Conservation (phyloP, 345 rosid genomes). For the Syzygium aqueum region DNA sequence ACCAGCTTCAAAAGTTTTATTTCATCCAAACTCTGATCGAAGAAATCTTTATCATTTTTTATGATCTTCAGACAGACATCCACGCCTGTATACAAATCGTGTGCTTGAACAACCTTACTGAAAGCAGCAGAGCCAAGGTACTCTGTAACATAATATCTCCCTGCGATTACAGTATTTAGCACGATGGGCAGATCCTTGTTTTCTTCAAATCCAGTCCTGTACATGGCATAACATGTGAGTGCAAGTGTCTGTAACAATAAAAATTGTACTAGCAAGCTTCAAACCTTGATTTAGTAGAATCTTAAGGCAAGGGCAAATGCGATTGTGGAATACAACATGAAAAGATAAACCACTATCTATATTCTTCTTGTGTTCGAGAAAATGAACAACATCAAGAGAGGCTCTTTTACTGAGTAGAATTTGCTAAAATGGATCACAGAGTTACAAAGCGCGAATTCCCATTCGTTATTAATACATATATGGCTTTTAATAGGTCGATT, state of each 20-base stretch:
- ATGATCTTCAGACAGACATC: constrained; percentile 94
- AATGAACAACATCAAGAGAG: neutral
- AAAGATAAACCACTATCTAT: neutral
- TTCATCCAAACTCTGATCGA: constrained; percentile 96
- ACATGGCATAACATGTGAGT: constrained; percentile 10
- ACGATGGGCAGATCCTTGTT: constrained; percentile 73
- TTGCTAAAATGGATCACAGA: neutral
- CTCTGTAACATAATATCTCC: constrained; percentile 82
- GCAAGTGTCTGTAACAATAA: neutral
- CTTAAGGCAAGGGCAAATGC: neutral
- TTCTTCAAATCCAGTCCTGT: constrained; percentile 97
- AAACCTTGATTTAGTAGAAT: neutral
- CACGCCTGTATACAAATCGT: constrained; percentile 57
- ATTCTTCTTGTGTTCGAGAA: neutral
- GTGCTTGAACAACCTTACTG: constrained; percentile 91
- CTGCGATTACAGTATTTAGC: constrained; percentile 62
- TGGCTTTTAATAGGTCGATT: neutral
- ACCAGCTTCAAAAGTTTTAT: constrained; percentile 86
- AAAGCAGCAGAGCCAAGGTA: constrained; percentile 96
- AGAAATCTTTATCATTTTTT: constrained; percentile 95
- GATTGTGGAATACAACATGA: neutral
- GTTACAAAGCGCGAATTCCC: neutral
- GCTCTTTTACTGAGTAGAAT: neutral
- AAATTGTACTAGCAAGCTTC: neutral
- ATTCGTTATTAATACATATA: neutral